Evolutionary conservation across 768 basidiomycete genomes (phyloP), one percentile per base, ranked within the genome.

Genomic region (Termitomyces bulborhizus): DNA sequence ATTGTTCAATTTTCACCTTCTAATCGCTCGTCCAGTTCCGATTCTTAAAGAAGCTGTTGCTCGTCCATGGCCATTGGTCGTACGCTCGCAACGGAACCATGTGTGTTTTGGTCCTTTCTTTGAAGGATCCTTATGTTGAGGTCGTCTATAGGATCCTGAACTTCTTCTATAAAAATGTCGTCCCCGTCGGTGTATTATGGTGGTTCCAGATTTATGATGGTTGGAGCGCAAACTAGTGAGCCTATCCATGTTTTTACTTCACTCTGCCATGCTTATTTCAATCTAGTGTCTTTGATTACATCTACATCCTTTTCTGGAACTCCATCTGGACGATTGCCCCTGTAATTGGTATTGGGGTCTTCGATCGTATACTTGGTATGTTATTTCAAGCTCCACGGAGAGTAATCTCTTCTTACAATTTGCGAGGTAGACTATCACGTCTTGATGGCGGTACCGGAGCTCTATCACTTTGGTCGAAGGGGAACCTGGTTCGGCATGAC

Each of bases 131-230:
- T 39, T 39, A 37, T 53, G 40, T n/a, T 24, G 3, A 56, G 54
- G 9, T 47, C 12, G 15, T 12, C 44, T 26, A 53, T 6, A 92
- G 89, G 89, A 92, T 95, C 62, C 72, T 92, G 64, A 99, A 98
- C 71, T 98, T 98, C 74, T 98, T 97, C 74, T 98, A 98, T 77
- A 99, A 99, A 76, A 98, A 98, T 66, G 87, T 96, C 51, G 88
- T 99, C 43, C 89, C 88, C 68, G 90, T 95, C 46, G 96, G 91
- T 34, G 88, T 88, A 6, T 74, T 98, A n/a, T 97, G 92, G 88
- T 99, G 94, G 93, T 99, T 94, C 81, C 91, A 95, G 73, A 91
- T 98, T 49, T 97, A 94, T 68, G 88, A 87, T 68, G 90, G 75
- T n/a, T 98, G 94, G 91, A 97, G 93, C 69, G 88, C 90, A 15